phyloP scores from a whole-genome alignment of 805 yeast species.

The Nakazawaea ernobii region DNA sequence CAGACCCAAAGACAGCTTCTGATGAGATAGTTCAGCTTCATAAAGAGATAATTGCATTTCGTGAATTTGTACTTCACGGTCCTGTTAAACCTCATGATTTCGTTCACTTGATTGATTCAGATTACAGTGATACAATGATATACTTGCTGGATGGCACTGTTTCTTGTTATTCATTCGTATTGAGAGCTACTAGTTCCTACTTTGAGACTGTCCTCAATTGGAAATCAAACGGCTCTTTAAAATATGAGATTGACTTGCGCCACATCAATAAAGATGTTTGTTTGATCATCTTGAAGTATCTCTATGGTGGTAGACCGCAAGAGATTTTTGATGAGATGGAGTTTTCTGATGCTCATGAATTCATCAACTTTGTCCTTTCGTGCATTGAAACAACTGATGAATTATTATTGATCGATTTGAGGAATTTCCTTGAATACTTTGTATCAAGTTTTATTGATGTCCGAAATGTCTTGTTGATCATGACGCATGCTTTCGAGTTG shows the following conservation, averaged over 20 bases:
- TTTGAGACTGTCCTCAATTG: slow-evolving; percentile 61
- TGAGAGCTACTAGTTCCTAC: slow-evolving; percentile 54
- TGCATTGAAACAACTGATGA: slow-evolving; percentile 59
- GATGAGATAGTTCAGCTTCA: too few species aligned
- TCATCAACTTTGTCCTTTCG: slow-evolving; percentile 50
- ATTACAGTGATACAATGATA: slow-evolving; percentile 37
- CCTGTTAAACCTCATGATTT: slow-evolving; percentile 8
- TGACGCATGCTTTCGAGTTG: slow-evolving; percentile 47
- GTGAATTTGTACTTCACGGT: too few species aligned
- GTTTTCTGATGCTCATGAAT: slow-evolving; percentile 24
- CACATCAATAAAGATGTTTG: slow-evolving; percentile 40
- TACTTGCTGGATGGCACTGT: slow-evolving; percentile 36
- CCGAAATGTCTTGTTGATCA: slow-evolving; percentile 54
- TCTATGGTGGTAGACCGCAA: slow-evolving; percentile 49
- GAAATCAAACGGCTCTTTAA: slow-evolving; percentile 23
- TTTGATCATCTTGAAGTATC: slow-evolving; percentile 40
- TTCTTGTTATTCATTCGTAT: slow-evolving; percentile 42
- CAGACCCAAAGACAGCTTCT: too few species aligned
- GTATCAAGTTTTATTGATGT: slow-evolving; percentile 49
- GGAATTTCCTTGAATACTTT: slow-evolving; percentile 54
- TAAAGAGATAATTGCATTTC: too few species aligned
- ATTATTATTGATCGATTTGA: slow-evolving; percentile 52
- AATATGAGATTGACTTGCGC: slow-evolving; percentile 32
- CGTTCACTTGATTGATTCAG: background rate
- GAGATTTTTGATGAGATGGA: slow-evolving; percentile 30